These are phyloP conservation scores for Acidiella bohemica DNA, from an alignment of 495 filamentous ascomycete genomes.

Conservation along the genomic window DNA sequence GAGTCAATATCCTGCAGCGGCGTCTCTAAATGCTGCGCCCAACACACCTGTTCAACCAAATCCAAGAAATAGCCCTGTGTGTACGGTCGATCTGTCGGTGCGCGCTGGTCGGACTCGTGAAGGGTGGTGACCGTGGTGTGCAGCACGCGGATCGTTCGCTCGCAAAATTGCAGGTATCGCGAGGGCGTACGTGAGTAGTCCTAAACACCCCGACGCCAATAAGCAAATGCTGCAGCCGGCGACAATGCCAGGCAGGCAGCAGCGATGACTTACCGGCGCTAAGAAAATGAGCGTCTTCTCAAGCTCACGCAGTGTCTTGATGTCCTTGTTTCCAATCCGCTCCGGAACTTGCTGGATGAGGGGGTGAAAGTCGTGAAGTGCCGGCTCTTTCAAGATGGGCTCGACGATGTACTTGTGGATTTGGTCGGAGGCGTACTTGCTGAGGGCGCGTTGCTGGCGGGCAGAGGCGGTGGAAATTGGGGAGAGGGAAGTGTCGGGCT, in stretches of 20 bases:
- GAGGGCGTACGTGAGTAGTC: slow-evolving; percentile 52
- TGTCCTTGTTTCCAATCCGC: slow-evolving; percentile 65
- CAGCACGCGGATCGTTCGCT: slow-evolving; percentile 72
- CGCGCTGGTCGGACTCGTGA: slow-evolving; percentile 64
- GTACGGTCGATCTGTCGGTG: slow-evolving; percentile 73
- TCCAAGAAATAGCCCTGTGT: slow-evolving; percentile 89
- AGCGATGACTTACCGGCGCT: slow-evolving; percentile 66
- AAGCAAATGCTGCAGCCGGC: too few relatives aligned
- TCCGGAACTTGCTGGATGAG: slow-evolving; percentile 60
- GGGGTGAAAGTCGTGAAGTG: slow-evolving; percentile 63
- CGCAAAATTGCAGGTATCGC: slow-evolving; percentile 71
- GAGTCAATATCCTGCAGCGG: slow-evolving; percentile 7
- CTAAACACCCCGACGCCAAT: slow-evolving; percentile 52
- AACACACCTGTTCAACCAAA: slow-evolving; percentile 60
- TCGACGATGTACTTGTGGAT: slow-evolving; percentile 45
- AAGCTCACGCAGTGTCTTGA: slow-evolving; percentile 72
- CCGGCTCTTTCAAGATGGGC: slow-evolving; percentile 40
- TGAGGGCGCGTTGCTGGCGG: slow-evolving; percentile 30
- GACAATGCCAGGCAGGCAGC: slow-evolving; percentile 16
- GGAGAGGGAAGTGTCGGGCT: slow-evolving; percentile 1
- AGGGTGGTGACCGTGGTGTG: slow-evolving; percentile 69
- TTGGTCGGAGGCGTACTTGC: slow-evolving; percentile 37
- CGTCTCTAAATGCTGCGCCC: slow-evolving; percentile 20
- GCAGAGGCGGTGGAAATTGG: slow-evolving; percentile 1
- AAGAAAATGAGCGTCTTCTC: slow-evolving; percentile 80